Evolutionary conservation across 2,329 filamentous ascomycete species (phyloP), one percentile per base, ranked within the genome.

Genomic region (Chaetomiaceae sp.): DNA sequence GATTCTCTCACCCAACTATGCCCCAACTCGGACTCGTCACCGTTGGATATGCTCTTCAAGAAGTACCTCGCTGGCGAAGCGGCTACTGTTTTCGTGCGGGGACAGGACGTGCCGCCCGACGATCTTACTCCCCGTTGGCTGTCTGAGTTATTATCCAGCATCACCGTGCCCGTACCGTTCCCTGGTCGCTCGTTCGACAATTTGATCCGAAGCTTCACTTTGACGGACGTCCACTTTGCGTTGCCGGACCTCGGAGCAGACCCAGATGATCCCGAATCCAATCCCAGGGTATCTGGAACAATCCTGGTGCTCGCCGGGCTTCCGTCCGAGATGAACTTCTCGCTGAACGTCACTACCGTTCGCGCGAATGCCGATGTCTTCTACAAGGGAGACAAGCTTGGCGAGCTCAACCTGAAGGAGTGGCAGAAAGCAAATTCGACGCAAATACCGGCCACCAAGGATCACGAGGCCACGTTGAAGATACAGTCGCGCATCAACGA

Each of bases 351-450:
- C 34, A 82, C 82, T 30, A 76, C 75, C 48, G 79, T 98, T 38
- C 79, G 81, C 43, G 88, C 91, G 2, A 77, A 78, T 44, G 84
- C 89, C 4, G 81, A 95, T 61, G 83, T 97, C 3, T 86, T 79
- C 56, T 96, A 95, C 66, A 73, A 86, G 54, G 75, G 75, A 20
- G 73, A 81, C 43, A 86, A 91, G 62, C 79, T 98, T 49, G 93
- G 93, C 30, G 78, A 84, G 45, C 75, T 98, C 20, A 79, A 93
- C 60, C 62, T 98, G 42, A 69, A 75, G 30, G 74, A 89, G 57
- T 97, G 91, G 91, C 88, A 95, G 62, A 68, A 76, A 22, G 87
- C 91, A 35, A 88, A 86, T 60, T 95, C 90, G 9, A 86, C 79
- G n/a, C 79, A 79, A 53, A 67, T 86, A 3, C 71, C 80, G 29